Conservation (phyloP, 1,284 basidiomycete species). For the Cutaneotrichosporon daszewskae region DNA sequence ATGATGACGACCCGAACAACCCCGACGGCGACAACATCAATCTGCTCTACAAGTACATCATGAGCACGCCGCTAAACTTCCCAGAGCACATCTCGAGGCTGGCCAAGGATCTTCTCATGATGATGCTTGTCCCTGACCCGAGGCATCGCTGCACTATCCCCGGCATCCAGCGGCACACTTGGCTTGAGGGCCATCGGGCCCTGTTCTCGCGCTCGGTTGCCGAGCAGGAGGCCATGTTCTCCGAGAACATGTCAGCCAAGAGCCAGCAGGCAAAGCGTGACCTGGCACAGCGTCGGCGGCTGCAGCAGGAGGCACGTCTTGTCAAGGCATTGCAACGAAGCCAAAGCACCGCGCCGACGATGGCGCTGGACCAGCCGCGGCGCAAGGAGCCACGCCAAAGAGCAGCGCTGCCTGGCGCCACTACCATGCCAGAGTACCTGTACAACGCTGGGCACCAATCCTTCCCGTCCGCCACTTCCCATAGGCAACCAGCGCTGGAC, state of each 20-base stretch:
- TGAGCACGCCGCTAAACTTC: slow-evolving; percentile 90
- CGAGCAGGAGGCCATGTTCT: slow-evolving; percentile 70
- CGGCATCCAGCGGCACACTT: slow-evolving; percentile 73
- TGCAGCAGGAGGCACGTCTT: slow-evolving; percentile 37
- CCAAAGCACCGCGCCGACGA: slow-evolving; percentile 33
- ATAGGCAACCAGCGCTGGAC: background rate
- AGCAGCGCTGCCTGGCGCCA: slow-evolving; percentile 45
- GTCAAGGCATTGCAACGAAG: slow-evolving; percentile 32
- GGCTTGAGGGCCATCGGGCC: slow-evolving; percentile 65
- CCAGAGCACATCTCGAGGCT: slow-evolving; percentile 82
- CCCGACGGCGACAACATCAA: slow-evolving; percentile 99
- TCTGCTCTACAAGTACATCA: slow-evolving; percentile 98
- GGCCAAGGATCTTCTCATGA: slow-evolving; percentile 65
- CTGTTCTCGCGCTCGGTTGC: slow-evolving; percentile 66
- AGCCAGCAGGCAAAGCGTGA: slow-evolving; percentile 67
- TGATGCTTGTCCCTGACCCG: slow-evolving; percentile 85
- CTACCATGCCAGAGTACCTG: slow-evolving; percentile 42
- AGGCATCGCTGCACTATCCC: slow-evolving; percentile 65
- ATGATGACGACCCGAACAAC: slow-evolving; percentile 97
- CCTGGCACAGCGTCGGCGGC: slow-evolving; percentile 37
- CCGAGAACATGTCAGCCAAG: slow-evolving; percentile 79
- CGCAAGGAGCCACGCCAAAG: slow-evolving; percentile 41
- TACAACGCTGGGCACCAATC: slow-evolving; percentile 25
- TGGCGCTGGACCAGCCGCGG: slow-evolving; percentile 26
- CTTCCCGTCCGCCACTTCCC: background rate